Conservation (phyloP, 1,284 basidiomycete genomes). For the Cystobasidium sp. region DNA sequence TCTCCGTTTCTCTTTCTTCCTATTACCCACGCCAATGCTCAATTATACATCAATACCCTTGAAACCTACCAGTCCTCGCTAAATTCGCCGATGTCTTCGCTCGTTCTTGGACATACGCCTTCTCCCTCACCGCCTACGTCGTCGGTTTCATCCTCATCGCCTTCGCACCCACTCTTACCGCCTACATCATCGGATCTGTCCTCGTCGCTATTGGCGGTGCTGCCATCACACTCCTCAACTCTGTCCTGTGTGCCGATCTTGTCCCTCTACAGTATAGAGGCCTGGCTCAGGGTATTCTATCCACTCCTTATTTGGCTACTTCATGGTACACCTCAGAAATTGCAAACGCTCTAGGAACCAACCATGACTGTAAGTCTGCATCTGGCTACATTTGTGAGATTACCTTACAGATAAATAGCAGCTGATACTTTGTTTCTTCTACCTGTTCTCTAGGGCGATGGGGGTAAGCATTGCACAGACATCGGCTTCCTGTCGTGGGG, state of each 20-base stretch:
- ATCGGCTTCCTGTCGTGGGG: not conserved
- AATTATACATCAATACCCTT: not conserved
- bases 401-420: not conserved
- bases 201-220: slow-evolving; percentile 42
- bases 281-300: slow-evolving; percentile 43
- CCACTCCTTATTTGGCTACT: slow-evolving; percentile 45
- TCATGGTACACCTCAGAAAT: slow-evolving; percentile 47
- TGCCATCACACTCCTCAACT: slow-evolving; percentile 42
- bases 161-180: slow-evolving; percentile 44
- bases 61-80: slow-evolving; percentile 22
- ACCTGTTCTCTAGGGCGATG: slow-evolving; percentile 20
- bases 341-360: slow-evolving; percentile 36
- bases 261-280: slow-evolving; percentile 45
- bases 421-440: not conserved
- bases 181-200: slow-evolving; percentile 46
- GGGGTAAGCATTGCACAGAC: slow-evolving; percentile 6
- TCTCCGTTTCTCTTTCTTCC: not conserved
- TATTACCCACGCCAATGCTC: not conserved
- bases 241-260: slow-evolving; percentile 44
- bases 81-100: slow-evolving; percentile 43
- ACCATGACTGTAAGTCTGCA: slow-evolving; percentile 37
- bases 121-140: slow-evolving; percentile 38
- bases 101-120: slow-evolving; percentile 37
- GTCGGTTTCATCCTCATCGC: slow-evolving; percentile 46
- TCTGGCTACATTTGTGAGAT: no score